These are phyloP conservation scores for Stagonosporopsis vannaccii DNA, from an alignment of 2,329 filamentous ascomycete genomes.

Conservation along the genomic window DNA sequence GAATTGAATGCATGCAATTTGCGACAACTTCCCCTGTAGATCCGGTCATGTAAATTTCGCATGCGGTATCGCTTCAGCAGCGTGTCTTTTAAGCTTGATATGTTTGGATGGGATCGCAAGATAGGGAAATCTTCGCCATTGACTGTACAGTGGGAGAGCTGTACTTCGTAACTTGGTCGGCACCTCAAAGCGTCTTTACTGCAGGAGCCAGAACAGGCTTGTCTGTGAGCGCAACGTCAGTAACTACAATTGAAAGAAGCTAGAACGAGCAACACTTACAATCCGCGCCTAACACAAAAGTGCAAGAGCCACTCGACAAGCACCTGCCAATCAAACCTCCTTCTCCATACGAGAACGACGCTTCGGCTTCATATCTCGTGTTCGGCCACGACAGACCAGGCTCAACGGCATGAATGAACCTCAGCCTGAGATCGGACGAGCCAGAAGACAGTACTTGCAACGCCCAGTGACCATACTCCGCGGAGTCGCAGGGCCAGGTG, in stretches of 20 bases:
- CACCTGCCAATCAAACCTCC: constrained; percentile 13
- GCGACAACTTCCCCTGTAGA: too few relatives aligned
- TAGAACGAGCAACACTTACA: background rate
- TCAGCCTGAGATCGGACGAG: constrained; percentile 25
- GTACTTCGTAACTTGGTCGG: background rate
- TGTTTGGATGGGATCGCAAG: background rate
- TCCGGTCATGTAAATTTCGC: too few relatives aligned
- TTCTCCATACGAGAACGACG: constrained; percentile 23
- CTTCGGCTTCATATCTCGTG: constrained; percentile 24
- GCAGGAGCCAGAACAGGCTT: background rate
- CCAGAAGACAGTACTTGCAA: constrained; percentile 28
- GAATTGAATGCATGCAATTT: too few relatives aligned
- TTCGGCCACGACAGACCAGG: constrained; percentile 13
- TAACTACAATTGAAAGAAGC: background rate
- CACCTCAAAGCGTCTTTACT: background rate
- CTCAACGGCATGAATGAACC: constrained; percentile 28
- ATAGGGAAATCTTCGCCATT: background rate
- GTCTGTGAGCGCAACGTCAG: background rate
- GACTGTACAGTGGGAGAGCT: background rate
- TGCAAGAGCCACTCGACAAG: constrained; percentile 14
- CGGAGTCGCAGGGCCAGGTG: constrained; percentile 35
- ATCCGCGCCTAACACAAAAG: background rate
- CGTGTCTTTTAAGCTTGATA: too few relatives aligned
- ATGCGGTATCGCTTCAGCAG: too few relatives aligned
- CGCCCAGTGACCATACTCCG: constrained; percentile 31